phyloP scores from a whole-genome alignment of 169 alveolate species.

The Cytauxzoon felis region DNA sequence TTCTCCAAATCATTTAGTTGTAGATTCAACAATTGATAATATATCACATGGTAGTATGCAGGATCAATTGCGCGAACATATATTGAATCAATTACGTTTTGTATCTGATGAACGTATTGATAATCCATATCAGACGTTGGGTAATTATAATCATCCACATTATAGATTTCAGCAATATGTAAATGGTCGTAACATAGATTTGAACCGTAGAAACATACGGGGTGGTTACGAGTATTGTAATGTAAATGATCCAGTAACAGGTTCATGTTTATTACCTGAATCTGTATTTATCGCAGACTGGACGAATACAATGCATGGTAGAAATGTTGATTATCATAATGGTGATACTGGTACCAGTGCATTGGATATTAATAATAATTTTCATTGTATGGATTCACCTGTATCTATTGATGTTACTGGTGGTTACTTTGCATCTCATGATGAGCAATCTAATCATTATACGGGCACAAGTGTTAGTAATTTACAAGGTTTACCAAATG shows the following conservation, averaged over 20 bases:
- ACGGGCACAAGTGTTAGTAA: too few relatives aligned
- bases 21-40: too few relatives aligned
- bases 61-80: background rate
- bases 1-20: too few relatives aligned
- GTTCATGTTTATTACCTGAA: constrained; percentile 9
- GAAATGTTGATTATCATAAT: constrained; percentile 1
- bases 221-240: too few relatives aligned
- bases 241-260: background rate
- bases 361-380: constrained; percentile 5
- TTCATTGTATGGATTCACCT: background rate
- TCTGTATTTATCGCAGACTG: constrained; percentile 34
- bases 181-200: too few relatives aligned
- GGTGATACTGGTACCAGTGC: constrained; percentile 36
- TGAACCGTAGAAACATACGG: too few relatives aligned
- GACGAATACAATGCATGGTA: background rate
- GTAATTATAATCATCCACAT: background rate
- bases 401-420: too few relatives aligned
- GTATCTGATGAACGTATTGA: background rate
- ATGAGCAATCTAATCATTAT: too few relatives aligned
- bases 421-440: too few relatives aligned
- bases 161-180: background rate
- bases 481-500: too few relatives aligned
- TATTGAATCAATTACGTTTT: background rate
- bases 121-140: background rate
- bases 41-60: too few relatives aligned